Base-by-base conservation (phyloP, 345 rosid species). In the Crucihimalaya himalaica region DNA sequence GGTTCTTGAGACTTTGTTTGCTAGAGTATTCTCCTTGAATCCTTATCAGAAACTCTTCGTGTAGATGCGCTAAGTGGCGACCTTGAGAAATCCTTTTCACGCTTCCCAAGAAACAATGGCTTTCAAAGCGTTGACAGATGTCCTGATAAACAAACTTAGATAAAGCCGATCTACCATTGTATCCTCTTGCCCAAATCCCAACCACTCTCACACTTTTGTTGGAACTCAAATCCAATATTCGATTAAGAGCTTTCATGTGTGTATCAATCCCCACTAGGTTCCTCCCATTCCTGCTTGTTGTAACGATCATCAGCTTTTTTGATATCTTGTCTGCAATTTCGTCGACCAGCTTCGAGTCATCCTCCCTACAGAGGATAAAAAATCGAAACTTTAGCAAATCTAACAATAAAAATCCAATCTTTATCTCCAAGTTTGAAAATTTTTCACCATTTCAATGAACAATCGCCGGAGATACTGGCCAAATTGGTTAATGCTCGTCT, bases 331-430 rank as follows among this genome's bases (percentile, higher is more conserved):
- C 52, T 2, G 78, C 64, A 42, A 79, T 70, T 31, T 23, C 63
- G 8, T 81, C 70, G 11, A 74, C 57, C 37, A 83, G 34, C 35
- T n/a, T 35, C 2, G 76, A 53, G 14, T 82, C 86, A 51, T 58
- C 20, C 2, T 16, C 4, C 8, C 50, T 45, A 45, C 9, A 43
- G 19, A 45, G 3, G 7, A 20, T 6, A n/a, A 8, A 16, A 45
- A 16, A 45, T 6, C 20, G 50, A 15, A 45, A 45, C 50, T 45
- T 45, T n/a, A 45, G 50, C 54, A 31, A 21, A 39, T 14, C 16
- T 8, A 31, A 8, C 11, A 20, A 31, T 34, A 52, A 62, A 62
- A 32, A 28, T 18, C 14, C 48, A 1, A 34, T 0, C 58, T 47
- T 68, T 50, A 46, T 46, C 12, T 14, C 52, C 20, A 40, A 65